Evolutionary conservation across 2,329 filamentous ascomycete species (phyloP).

Genomic region (Fusarium tjaetaba): DNA sequence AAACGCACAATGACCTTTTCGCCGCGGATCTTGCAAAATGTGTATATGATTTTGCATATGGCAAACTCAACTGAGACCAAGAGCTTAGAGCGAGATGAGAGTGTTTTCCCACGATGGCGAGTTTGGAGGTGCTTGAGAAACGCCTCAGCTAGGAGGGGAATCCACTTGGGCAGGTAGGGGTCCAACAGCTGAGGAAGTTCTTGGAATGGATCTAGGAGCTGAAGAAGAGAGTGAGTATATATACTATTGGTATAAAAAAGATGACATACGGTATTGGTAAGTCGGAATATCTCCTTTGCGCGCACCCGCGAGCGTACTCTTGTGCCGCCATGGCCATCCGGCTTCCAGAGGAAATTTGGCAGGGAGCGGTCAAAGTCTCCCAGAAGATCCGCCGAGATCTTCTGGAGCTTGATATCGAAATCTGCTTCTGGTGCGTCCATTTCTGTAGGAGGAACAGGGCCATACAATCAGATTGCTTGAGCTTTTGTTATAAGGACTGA

Average conservation of each 20-base stretch:
- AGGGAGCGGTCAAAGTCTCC: slow-evolving; percentile 66
- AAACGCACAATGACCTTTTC: slow-evolving; percentile 93
- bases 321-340: slow-evolving; percentile 55
- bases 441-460: neutral
- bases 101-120: slow-evolving; percentile 53
- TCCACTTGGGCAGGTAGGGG: slow-evolving; percentile 78
- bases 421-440: slow-evolving; percentile 73
- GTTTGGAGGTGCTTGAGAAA: slow-evolving; percentile 74
- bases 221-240: neutral
- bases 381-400: slow-evolving; percentile 67
- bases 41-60: slow-evolving; percentile 83
- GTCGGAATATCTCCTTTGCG: slow-evolving; percentile 58
- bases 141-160: slow-evolving; percentile 78
- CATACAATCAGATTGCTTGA: neutral
- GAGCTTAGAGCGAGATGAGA: slow-evolving; percentile 50
- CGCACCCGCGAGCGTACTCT: slow-evolving; percentile 61
- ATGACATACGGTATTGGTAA: slow-evolving; percentile 57
- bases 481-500: neutral
- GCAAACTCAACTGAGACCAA: slow-evolving; percentile 71
- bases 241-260: neutral
- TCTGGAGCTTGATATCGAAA: slow-evolving; percentile 69
- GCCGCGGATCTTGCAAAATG: slow-evolving; percentile 92
- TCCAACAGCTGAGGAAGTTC: slow-evolving; percentile 95
- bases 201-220: slow-evolving; percentile 86
- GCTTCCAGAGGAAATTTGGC: slow-evolving; percentile 62